Evolutionary conservation across 2,329 filamentous ascomycete genomes (phyloP).

Genomic region (Cordyceps cicadae): DNA sequence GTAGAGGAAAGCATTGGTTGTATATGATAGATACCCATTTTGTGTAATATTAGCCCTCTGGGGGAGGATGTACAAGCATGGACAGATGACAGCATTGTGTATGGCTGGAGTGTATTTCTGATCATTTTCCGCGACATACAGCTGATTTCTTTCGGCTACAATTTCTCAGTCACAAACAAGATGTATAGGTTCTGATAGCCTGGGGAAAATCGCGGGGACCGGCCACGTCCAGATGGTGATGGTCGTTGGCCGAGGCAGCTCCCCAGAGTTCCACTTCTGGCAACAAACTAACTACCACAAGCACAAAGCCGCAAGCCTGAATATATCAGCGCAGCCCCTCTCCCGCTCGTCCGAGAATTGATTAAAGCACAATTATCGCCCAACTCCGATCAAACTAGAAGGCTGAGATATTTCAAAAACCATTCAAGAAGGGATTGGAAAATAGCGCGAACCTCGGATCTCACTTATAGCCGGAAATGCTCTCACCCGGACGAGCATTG

Average conservation of each 20-base stretch:
- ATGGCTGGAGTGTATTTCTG: neutral
- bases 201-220: neutral
- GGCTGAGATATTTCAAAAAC: neutral
- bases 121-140: neutral
- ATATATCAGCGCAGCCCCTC: conserved; percentile 8
- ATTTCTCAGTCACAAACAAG: too few relatives aligned
- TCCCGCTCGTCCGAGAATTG: conserved; percentile 2
- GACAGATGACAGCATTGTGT: neutral
- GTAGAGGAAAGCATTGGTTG: conserved; percentile 15
- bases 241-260: conserved; percentile 3
- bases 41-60: conserved; percentile 1
- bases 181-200: neutral
- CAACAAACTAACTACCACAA: neutral
- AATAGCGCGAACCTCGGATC: neutral
- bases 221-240: neutral
- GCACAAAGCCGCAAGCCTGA: neutral
- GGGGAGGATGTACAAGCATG: neutral
- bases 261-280: conserved; percentile 3
- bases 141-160: neutral
- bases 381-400: too few relatives aligned
- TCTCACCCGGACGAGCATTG: neutral
- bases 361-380: neutral
- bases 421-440: neutral
- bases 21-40: conserved; percentile 11
- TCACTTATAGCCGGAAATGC: neutral